A percentile compares a stretch with the other conserved stretches of the same genome.
Evolutionary conservation across 1,139 yeast genomes (phyloP).

Genomic region (Yamadazyma dushanensis): DNA sequence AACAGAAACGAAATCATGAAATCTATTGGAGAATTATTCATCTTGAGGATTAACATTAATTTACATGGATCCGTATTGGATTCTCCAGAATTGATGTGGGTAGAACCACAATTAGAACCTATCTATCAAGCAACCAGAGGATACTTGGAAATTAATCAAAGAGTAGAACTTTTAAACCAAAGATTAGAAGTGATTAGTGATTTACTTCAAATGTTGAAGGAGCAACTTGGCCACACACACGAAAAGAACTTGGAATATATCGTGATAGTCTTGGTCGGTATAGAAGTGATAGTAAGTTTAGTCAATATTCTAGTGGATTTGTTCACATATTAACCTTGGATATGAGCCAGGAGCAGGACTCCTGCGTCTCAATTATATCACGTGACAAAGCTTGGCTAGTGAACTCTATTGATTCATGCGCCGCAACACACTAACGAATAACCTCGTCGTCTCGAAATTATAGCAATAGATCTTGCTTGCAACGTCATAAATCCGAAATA

Average conservation of each 20-base stretch:
- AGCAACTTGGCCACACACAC: constrained; percentile 90
- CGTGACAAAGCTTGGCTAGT: no score
- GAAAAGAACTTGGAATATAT: constrained; percentile 90
- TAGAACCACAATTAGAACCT: constrained; percentile 96
- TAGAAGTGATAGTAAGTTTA: constrained; percentile 85
- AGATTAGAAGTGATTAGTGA: constrained; percentile 92
- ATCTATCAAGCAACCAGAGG: constrained; percentile 96
- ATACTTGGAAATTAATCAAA: constrained; percentile 87
- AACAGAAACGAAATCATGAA: constrained; percentile 93
- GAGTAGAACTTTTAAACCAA: constrained; percentile 86
- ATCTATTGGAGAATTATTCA: constrained; percentile 92
- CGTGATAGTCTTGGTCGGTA: constrained; percentile 89
- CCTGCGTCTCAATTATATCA: neutral
- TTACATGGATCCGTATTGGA: constrained; percentile 94
- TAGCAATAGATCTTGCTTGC: no score
- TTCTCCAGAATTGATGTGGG: constrained; percentile 98
- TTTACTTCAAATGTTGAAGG: constrained; percentile 90
- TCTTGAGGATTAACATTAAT: constrained; percentile 84
- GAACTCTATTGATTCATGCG: no score
- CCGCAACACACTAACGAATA: no score
- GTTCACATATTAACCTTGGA: constrained; percentile 26
- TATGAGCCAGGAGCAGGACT: neutral
- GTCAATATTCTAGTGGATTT: constrained; percentile 58
- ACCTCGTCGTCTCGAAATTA: no score
- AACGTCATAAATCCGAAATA: no score